Evolutionary conservation across 371 early-diverging fungal genomes (phyloP), one percentile per base, ranked within the genome.

Genomic region (Mucor ambiguus): DNA sequence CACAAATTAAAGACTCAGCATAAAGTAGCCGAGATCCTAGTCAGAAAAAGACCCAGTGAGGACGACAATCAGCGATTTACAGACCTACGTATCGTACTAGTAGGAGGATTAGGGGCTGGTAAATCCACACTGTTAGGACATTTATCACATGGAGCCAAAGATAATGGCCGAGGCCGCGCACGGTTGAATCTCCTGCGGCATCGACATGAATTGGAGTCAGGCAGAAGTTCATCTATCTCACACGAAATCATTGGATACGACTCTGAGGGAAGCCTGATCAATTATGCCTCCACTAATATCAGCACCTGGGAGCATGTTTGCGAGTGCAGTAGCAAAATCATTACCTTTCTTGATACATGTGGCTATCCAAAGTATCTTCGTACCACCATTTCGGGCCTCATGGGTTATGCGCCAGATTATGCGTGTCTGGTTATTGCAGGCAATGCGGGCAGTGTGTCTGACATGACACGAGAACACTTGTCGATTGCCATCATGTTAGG

Each of bases 301-400:
- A 74, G 86, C 52, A 88, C 87, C 1, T 95, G 95, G 95, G 93
- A 94, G 66, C 89, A 93, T 38, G 91, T 96, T 30, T 92, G 92
- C 71, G 76, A 71, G 26, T 69, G 76, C 5, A 90, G 95, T 10
- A 86, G 85, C 54, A 96, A 96, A 77, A 85, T 96, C 1, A 77
- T 95, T 2, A 89, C 91, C n/a, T 90, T 96, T 60, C 75, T 94
- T 28, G 97, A 96, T 68, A 85, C 94, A n/a, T 95, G 95, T 58
- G 97, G 97, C 3, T 94, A 95, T 75, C 90, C 93, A 28, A 92
- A 92, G 67, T 96, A 96, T 60, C 80, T 96, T 20, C 92, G 94
- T 44, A 96, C 97, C 4, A 96, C 97, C 12, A 91, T 96, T 22
- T 92, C 92, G 58, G 96, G 95, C 18, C 81, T 96, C 76, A 92